Percentiles rank a stretch among this genome's conserved stretches.
These are phyloP conservation scores for Gillenia trifoliata DNA, from an alignment of 306 rosid species.

Conservation along the genomic window DNA sequence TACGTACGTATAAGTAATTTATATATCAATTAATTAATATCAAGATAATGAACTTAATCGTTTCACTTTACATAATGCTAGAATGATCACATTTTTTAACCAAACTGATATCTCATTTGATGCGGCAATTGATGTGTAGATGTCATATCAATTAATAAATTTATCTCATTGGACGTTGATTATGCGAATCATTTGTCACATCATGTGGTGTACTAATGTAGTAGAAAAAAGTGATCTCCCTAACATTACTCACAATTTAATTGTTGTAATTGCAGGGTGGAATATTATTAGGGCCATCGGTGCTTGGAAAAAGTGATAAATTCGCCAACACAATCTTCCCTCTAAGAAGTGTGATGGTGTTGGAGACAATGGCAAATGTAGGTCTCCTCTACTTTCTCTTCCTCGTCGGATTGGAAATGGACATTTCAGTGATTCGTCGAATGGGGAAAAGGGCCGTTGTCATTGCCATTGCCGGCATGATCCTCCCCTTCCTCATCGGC, in stretches of 20 bases:
- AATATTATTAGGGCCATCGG: constrained; percentile 79
- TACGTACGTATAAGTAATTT: not conserved
- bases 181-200: too few species aligned
- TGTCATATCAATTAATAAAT: too few species aligned
- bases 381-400: constrained; percentile 80
- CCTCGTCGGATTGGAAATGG: constrained; percentile 85
- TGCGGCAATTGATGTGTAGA: too few species aligned
- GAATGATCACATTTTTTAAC: too few species aligned
- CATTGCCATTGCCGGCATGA: constrained; percentile 67
- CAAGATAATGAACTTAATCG: too few species aligned
- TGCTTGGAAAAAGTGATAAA: constrained; percentile 35
- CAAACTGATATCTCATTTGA: too few species aligned
- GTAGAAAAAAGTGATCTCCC: not conserved
- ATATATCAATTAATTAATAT: too few species aligned
- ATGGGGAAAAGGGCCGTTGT: constrained; percentile 47
- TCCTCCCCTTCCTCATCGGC: constrained; percentile 53
- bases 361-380: constrained; percentile 84
- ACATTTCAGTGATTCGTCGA: constrained; percentile 49
- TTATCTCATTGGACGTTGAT: too few species aligned
- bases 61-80: too few species aligned
- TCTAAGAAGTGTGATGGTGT: constrained; percentile 63
- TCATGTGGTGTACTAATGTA: too few species aligned
- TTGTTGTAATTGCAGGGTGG: constrained; percentile 50
- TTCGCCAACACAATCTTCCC: constrained; percentile 55
- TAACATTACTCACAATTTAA: not conserved